Base-by-base conservation (phyloP, 352 stramenopile species). In the Thalassiosira hispida region DNA sequence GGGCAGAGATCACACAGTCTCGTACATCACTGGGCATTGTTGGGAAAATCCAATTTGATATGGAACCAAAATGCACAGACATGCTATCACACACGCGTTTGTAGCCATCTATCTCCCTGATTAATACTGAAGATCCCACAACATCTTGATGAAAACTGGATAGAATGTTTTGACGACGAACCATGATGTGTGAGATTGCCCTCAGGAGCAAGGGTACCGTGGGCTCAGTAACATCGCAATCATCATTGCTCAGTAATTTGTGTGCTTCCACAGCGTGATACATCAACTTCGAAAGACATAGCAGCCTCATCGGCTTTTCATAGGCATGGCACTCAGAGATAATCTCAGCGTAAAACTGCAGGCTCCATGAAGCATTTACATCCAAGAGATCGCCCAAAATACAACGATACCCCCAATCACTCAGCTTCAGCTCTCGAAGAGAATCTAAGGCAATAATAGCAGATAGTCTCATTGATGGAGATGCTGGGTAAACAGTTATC, bases 321-420 rank as follows among this genome's bases (percentile, higher is more conserved):
- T 70, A 80, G 12, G 61, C 23, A 66, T 69, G 44, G 35, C 69
- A 73, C 60, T 84, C 69, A 0, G 77, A 77, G 16, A 79, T 52
- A 66, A 84, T 80, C n/a, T 84, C 77, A 31, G 77, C 56, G 44
- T 77, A 79, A 27, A 84, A 73, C 64, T 47, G 47, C 5, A 77
- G 22, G n/a, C 57, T 35, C 5, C 20, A 71, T 44, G 38, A 47
- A 18, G 25, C n/a, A n/a, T 60, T 47, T 4, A 23, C 12, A 3
- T 62, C 57, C 53, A 84, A 77, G n/a, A 84, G 51, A 16, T 44
- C 16, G 55, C 74, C 57, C 25, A 80, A 22, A 33, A 84, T 60
- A 20, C 12, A 62, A 11, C 57, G 31, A 64, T 72, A 84, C 42
- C 63, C 63, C 44, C 22, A 46, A 71, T 80, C 69, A 33, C 60